phyloP scores from a whole-genome alignment of 192 early-diverging fungal genomes.

The Linnemannia zychae region DNA sequence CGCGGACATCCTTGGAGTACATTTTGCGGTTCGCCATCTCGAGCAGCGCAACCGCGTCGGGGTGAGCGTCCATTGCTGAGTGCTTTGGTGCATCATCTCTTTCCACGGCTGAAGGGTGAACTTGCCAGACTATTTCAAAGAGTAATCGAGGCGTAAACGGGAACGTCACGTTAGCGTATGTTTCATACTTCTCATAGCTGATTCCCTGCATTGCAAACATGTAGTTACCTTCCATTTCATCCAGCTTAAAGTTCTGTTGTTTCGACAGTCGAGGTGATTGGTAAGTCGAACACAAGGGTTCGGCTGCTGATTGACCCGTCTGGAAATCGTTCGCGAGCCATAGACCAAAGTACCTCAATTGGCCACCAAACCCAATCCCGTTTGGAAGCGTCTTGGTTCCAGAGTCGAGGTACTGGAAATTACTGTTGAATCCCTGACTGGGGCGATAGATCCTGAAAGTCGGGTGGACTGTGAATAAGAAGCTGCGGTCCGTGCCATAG shows the following conservation, averaged over 20 bases:
- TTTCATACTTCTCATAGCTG: no score
- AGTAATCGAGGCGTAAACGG: neutral
- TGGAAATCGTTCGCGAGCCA: slow-evolving; percentile 77
- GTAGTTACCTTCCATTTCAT: slow-evolving; percentile 72
- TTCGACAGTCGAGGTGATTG: slow-evolving; percentile 67
- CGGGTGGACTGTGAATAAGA: slow-evolving; percentile 66
- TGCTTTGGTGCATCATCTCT: slow-evolving; percentile 57
- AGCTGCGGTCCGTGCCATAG: slow-evolving; percentile 70
- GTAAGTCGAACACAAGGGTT: slow-evolving; percentile 74
- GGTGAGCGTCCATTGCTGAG: slow-evolving; percentile 70
- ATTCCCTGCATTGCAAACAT: no score
- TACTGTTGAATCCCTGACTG: slow-evolving; percentile 64
- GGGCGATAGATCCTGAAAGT: slow-evolving; percentile 39
- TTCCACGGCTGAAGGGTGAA: slow-evolving; percentile 66
- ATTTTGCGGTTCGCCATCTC: slow-evolving; percentile 81
- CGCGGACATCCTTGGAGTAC: slow-evolving; percentile 74
- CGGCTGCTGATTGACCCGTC: slow-evolving; percentile 71
- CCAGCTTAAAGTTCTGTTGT: slow-evolving; percentile 71
- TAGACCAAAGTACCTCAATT: slow-evolving; percentile 78
- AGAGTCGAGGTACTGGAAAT: slow-evolving; percentile 83
- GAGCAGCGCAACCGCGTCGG: slow-evolving; percentile 77
- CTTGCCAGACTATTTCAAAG: slow-evolving; percentile 71
- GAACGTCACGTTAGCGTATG: neutral
- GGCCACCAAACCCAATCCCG: slow-evolving; percentile 82
- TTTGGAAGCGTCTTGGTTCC: slow-evolving; percentile 82